These are phyloP conservation scores for Verticillium tricorpus DNA, from an alignment of 2,329 filamentous ascomycete species.

Conservation along the genomic window DNA sequence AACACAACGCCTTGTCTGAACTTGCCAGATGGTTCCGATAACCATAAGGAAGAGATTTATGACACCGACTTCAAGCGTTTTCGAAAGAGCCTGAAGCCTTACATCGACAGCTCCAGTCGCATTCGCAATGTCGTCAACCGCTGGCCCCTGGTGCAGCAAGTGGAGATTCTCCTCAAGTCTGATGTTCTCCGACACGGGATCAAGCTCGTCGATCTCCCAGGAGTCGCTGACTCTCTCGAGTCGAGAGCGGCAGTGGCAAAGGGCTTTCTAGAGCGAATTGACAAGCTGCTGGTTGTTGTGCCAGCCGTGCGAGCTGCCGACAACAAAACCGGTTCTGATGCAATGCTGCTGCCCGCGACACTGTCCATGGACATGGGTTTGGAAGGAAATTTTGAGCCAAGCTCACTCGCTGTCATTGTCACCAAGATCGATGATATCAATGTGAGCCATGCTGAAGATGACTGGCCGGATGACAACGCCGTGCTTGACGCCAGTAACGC, in stretches of 20 bases:
- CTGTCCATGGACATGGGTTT: conserved; percentile 10
- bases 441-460: conserved; percentile 1
- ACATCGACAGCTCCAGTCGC: conserved; percentile 5
- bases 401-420: conserved; percentile 8
- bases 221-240: conserved; percentile 11
- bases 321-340: conserved; percentile 11
- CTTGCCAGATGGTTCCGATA: neutral
- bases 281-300: conserved; percentile 9
- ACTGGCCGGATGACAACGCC: conserved; percentile 1
- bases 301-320: conserved; percentile 11
- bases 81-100: conserved; percentile 5
- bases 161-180: conserved; percentile 8
- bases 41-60: neutral
- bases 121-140: neutral
- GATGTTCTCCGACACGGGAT: conserved; percentile 11
- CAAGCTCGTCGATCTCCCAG: conserved; percentile 14
- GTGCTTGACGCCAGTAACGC: neutral
- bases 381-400: conserved; percentile 6
- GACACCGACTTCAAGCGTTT: neutral
- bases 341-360: conserved; percentile 7
- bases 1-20: neutral
- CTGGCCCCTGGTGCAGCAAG: conserved; percentile 14
- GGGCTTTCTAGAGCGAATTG: conserved; percentile 3
- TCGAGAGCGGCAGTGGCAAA: conserved; percentile 7
- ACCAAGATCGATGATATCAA: conserved; percentile 14